phyloP scores from a whole-genome alignment of 108 stramenopile genomes.

The Pinguiococcus pyrenoidosus region DNA sequence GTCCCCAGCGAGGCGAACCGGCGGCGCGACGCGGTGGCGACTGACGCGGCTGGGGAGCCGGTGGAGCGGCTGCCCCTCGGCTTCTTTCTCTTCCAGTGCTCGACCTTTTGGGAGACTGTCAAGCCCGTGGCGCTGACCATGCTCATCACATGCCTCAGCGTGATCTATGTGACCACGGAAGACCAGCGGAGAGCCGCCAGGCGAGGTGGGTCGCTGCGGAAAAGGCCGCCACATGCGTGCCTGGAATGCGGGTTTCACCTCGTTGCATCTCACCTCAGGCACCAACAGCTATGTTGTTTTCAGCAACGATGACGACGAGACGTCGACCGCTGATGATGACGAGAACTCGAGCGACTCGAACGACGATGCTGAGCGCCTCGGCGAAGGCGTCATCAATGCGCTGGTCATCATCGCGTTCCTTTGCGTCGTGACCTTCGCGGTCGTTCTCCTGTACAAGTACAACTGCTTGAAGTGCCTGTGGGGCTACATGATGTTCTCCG shows the following conservation, averaged over 20 bases:
- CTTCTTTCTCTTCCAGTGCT: too few relatives aligned
- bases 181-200: neutral
- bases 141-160: conserved; percentile 20
- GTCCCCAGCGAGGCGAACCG: too few relatives aligned
- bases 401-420: conserved; percentile 73
- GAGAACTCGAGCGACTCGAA: conserved; percentile 33
- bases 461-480: conserved; percentile 65
- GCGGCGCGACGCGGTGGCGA: too few relatives aligned
- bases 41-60: too few relatives aligned
- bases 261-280: neutral
- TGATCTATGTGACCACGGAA: conserved; percentile 13
- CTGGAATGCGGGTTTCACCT: neutral
- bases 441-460: conserved; percentile 76
- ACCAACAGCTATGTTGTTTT: neutral
- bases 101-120: too few relatives aligned
- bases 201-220: neutral
- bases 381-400: conserved; percentile 65
- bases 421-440: conserved; percentile 65
- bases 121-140: conserved; percentile 38
- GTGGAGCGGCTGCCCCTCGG: too few relatives aligned
- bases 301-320: conserved; percentile 8
- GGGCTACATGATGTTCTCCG: conserved; percentile 72
- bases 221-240: neutral
- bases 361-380: conserved; percentile 40
- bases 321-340: conserved; percentile 22